These are phyloP conservation scores for Naganishia vaughanmartiniae DNA, from an alignment of 768 basidiomycete genomes.

Conservation along the genomic window DNA sequence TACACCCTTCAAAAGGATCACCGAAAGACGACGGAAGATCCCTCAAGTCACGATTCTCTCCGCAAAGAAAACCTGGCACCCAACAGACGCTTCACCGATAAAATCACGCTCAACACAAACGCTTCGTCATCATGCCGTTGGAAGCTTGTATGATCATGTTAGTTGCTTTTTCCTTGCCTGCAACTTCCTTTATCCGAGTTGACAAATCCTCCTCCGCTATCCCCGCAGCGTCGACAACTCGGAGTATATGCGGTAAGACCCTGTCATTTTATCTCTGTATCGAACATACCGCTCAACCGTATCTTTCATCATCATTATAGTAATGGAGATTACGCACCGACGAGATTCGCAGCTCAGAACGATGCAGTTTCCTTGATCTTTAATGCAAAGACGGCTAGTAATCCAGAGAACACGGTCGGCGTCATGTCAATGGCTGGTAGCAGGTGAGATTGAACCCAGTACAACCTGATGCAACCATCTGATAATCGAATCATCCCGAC, in stretches of 20 bases:
- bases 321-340: constrained; percentile 49
- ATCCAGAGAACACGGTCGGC: constrained; percentile 96
- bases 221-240: constrained; percentile 77
- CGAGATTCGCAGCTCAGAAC: constrained; percentile 80
- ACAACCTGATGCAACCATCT: too few relatives aligned
- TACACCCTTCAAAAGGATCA: neutral
- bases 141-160: constrained; percentile 94
- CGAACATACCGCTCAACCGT: neutral
- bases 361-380: constrained; percentile 89
- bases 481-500: neutral
- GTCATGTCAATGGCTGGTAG: constrained; percentile 98
- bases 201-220: constrained; percentile 24
- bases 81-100: neutral
- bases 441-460: constrained; percentile 58
- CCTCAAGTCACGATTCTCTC: too few relatives aligned
- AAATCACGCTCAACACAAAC: neutral
- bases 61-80: neutral
- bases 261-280: constrained; percentile 12
- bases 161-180: constrained; percentile 25
- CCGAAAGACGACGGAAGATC: too few relatives aligned
- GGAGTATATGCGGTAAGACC: constrained; percentile 72
- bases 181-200: neutral
- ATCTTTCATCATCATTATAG: constrained; percentile 15
- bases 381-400: constrained; percentile 87
- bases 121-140: constrained; percentile 67